Conservation (phyloP, 2,329 filamentous ascomycete genomes). For the Diaporthe aspalathi region DNA sequence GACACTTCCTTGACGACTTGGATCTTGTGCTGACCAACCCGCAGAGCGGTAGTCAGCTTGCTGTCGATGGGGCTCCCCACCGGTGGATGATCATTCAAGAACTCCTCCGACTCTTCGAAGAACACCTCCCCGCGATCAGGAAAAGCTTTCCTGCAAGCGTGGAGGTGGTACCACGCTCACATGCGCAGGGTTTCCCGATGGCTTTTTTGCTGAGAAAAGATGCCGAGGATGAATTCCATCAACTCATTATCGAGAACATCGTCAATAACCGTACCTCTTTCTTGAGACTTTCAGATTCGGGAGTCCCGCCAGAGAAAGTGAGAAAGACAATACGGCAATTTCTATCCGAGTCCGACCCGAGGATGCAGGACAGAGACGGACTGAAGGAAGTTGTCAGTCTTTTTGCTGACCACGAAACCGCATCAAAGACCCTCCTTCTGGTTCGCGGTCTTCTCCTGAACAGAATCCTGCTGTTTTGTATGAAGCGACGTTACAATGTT, state of each 20-base stretch:
- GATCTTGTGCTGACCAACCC: background rate
- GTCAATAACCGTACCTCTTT: slow-evolving; percentile 48
- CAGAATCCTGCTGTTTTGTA: slow-evolving; percentile 66
- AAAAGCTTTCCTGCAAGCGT: slow-evolving; percentile 54
- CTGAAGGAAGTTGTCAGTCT: slow-evolving; percentile 44
- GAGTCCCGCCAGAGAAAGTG: slow-evolving; percentile 38
- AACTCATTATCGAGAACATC: slow-evolving; percentile 55
- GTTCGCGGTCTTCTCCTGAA: slow-evolving; percentile 73
- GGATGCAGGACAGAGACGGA: slow-evolving; percentile 39
- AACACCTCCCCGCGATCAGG: slow-evolving; percentile 52
- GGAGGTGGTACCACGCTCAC: slow-evolving; percentile 55
- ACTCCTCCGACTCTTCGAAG: slow-evolving; percentile 54
- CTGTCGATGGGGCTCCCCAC: slow-evolving; percentile 64
- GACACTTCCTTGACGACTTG: too few relatives aligned
- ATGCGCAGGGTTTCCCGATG: slow-evolving; percentile 62
- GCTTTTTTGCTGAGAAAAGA: slow-evolving; percentile 65
- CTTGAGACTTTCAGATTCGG: slow-evolving; percentile 48
- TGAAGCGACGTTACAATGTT: slow-evolving; percentile 76
- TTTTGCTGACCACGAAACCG: slow-evolving; percentile 48
- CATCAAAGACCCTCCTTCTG: slow-evolving; percentile 58
- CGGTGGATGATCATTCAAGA: slow-evolving; percentile 61
- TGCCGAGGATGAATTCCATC: slow-evolving; percentile 57
- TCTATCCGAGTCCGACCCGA: slow-evolving; percentile 44
- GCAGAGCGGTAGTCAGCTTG: slow-evolving; percentile 56
- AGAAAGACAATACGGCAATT: slow-evolving; percentile 31